Evolutionary conservation across 78 protist species (phyloP).

Genomic region (Dictyostelium capitatum): DNA sequence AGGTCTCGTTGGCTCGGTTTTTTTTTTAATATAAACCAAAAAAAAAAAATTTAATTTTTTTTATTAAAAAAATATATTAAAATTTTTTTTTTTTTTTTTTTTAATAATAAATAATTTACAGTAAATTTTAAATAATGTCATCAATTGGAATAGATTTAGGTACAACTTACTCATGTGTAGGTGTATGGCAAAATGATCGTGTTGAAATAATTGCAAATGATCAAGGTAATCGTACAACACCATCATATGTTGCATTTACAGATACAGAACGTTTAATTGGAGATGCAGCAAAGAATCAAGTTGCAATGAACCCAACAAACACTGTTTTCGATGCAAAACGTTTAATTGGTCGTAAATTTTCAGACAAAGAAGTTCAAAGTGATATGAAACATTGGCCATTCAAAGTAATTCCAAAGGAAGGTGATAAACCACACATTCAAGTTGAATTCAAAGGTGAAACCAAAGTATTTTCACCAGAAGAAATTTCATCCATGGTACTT

Average conservation of each 20-base stretch:
- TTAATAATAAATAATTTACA: neutral
- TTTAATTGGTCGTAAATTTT: conserved; percentile 96
- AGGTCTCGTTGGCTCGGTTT: too few relatives aligned
- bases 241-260: conserved; percentile 98
- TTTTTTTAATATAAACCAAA: too few relatives aligned
- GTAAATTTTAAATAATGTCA: conserved; percentile 32
- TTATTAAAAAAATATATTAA: too few relatives aligned
- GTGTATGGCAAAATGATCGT: conserved; percentile 94
- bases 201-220: conserved; percentile 99
- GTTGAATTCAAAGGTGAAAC: conserved; percentile 93
- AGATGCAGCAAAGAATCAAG: conserved; percentile 97
- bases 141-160: conserved; percentile 97
- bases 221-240: conserved; percentile 99
- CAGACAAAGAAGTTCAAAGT: conserved; percentile 94
- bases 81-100: neutral
- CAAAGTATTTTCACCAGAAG: conserved; percentile 97
- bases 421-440: conserved; percentile 93
- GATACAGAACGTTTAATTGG: conserved; percentile 97
- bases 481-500: conserved; percentile 99
- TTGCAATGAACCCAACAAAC: conserved; percentile 97
- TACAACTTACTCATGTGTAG: conserved; percentile 96
- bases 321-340: conserved; percentile 99
- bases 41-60: too few relatives aligned
- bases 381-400: conserved; percentile 98
- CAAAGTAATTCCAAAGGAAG: conserved; percentile 90